Base-by-base conservation (phyloP, 2,329 filamentous ascomycete genomes). In the Zasmidium cellare region DNA sequence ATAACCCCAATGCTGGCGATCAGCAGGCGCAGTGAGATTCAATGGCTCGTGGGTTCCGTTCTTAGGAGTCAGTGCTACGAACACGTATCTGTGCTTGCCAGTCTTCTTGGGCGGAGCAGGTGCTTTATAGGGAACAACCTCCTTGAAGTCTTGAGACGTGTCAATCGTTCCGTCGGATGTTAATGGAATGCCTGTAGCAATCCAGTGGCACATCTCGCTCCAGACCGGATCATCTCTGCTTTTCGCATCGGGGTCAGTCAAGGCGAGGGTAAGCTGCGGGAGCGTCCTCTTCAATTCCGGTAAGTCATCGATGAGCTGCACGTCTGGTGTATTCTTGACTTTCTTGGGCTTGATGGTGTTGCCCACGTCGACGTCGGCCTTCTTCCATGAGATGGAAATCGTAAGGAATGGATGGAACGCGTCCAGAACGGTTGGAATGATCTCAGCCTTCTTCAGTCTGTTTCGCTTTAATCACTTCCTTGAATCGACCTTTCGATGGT, bases 211-310 rank as follows among this genome's bases (percentile, higher is more conserved):
- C 71, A 85, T 80, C 60, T 86, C 80, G 19, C 75, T 76, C 81
- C 81, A 84, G 55, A 81, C 74, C 1, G 82, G 82, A 59, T 85
- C 69, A 1, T 79, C 71, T 46, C 78, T 77, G 9, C 77, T 80
- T 2, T 80, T 82, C n/a, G 83, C 83, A 69, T 86, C 83, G 0
- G 83, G 83, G 65, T 86, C 83, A 1, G 82, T 84, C 3, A 85
- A 72, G 11, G 78, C 76, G 51, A 85, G 60, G 3, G 79, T 79
- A 57, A 83, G 80, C 41, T 75, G 76, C 46, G 67, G 60, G 19
- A 60, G 14, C 11, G 20, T 50, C 22, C 44, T 31, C 9, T 20
- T 49, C 11, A 57, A n/a, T 28, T 56, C 53, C 1, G 65, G 61
- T 7, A 62, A 41, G 3, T 55, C 49, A 41, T 62, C 62, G 41